Conservation (phyloP, 2,329 filamentous ascomycete species). For the Pestalotiopsis sp. region DNA sequence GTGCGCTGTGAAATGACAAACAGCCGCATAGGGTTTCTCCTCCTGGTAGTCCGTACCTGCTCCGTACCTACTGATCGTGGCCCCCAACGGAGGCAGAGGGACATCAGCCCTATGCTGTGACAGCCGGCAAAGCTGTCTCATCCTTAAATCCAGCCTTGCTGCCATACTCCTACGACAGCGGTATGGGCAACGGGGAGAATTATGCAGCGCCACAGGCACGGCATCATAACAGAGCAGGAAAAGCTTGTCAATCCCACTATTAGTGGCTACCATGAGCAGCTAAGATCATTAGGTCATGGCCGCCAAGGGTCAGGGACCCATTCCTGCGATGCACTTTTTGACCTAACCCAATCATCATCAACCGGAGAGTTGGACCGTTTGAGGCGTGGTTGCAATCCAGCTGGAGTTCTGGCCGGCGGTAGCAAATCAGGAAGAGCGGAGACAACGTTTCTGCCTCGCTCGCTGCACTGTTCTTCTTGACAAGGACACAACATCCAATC, state of each 20-base stretch:
- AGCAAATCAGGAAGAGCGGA: not conserved
- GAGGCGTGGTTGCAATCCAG: not conserved
- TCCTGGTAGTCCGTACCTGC: not conserved
- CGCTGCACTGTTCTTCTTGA: conserved; percentile 9
- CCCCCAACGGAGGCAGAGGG: no score
- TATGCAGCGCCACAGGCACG: not conserved
- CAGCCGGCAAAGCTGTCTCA: no score
- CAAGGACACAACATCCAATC: not conserved
- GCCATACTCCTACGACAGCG: no score
- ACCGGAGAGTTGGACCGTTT: not conserved
- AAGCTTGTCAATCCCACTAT: not conserved
- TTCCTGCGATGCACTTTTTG: not conserved
- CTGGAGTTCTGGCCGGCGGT: not conserved
- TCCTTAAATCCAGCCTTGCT: no score
- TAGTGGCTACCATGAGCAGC: not conserved
- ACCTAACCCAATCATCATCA: not conserved
- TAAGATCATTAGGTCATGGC: not conserved
- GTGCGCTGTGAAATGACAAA: not conserved
- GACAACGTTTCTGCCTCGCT: not conserved
- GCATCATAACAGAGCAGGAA: not conserved
- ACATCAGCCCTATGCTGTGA: no score
- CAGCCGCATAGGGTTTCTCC: not conserved
- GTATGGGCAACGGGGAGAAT: not conserved
- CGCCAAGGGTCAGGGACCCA: not conserved
- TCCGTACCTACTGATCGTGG: no score